These are phyloP conservation scores for Coemansia sp. DNA, from an alignment of 192 early-diverging fungal genomes.

Conservation along the genomic window DNA sequence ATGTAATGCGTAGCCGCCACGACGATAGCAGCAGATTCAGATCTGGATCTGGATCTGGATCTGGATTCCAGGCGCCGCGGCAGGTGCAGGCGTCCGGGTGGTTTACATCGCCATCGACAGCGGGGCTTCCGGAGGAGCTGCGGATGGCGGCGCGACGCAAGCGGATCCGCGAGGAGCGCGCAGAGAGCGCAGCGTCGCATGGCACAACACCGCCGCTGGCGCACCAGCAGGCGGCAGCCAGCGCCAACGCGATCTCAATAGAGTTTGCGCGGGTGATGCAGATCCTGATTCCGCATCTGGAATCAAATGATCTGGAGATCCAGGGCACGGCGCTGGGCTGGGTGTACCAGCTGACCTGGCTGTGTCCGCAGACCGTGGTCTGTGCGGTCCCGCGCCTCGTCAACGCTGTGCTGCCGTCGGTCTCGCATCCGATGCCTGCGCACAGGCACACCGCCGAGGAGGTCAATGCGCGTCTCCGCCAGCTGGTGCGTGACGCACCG, in stretches of 20 bases:
- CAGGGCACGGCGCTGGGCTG: constrained; percentile 90
- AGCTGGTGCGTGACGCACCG: constrained; percentile 59
- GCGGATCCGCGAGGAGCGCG: constrained; percentile 34
- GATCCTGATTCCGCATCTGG: constrained; percentile 82
- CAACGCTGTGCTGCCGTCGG: constrained; percentile 79
- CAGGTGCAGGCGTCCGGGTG: constrained; percentile 3
- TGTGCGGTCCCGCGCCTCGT: constrained; percentile 80
- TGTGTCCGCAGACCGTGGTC: constrained; percentile 82
- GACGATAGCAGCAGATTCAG: background rate
- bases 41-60: background rate
- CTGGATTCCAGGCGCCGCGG: constrained; percentile 12
- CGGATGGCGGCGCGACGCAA: constrained; percentile 47
- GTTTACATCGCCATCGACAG: background rate
- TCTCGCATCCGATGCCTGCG: constrained; percentile 71
- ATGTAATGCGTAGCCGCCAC: background rate
- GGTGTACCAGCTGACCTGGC: constrained; percentile 85
- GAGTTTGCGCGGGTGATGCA: constrained; percentile 82
- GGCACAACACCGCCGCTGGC: constrained; percentile 17
- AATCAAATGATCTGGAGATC: constrained; percentile 75
- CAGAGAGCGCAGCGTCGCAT: constrained; percentile 11
- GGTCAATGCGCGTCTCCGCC: constrained; percentile 77
- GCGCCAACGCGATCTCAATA: constrained; percentile 28
- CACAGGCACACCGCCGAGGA: constrained; percentile 78
- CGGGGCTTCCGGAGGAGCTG: constrained; percentile 27
- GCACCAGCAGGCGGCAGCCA: no score